Evolutionary conservation across 345 rosid species (phyloP).

Genomic region (Kandelia obovata): DNA sequence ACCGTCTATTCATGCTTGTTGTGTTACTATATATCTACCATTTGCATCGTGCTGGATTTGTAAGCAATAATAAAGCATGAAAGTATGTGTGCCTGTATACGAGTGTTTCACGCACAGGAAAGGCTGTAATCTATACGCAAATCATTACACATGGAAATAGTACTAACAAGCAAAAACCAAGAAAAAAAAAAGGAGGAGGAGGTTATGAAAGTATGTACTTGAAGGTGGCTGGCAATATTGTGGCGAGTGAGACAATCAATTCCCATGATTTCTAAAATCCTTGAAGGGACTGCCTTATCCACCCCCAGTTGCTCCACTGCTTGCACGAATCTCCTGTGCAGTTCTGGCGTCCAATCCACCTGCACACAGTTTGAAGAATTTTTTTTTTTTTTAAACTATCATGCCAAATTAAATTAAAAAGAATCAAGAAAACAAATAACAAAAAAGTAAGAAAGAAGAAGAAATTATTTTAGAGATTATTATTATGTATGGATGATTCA

Average conservation of each 20-base stretch:
- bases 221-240: conserved; percentile 97
- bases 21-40: too few species aligned
- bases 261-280: conserved; percentile 89
- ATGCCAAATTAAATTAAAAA: neutral
- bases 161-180: neutral
- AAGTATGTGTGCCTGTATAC: too few species aligned
- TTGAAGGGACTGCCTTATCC: conserved; percentile 96
- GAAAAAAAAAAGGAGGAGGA: neutral
- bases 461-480: neutral
- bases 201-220: conserved; percentile 37
- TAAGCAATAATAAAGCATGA: too few species aligned
- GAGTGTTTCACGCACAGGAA: conserved; percentile 19
- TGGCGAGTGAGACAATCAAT: conserved; percentile 93
- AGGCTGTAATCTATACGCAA: conserved; percentile 40
- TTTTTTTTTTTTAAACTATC: neutral
- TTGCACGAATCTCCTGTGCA: conserved; percentile 86
- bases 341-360: conserved; percentile 98
- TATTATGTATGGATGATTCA: conserved; percentile 9
- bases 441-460: neutral
- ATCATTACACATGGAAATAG: too few species aligned
- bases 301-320: conserved; percentile 96
- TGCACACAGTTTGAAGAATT: conserved; percentile 31
- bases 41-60: too few species aligned
- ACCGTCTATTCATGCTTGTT: too few species aligned
- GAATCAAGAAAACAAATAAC: neutral